Percentiles rank a stretch among this genome's conserved stretches.
Evolutionary conservation across 495 filamentous ascomycete species (phyloP).

Genomic region (Ramalina peruviana): DNA sequence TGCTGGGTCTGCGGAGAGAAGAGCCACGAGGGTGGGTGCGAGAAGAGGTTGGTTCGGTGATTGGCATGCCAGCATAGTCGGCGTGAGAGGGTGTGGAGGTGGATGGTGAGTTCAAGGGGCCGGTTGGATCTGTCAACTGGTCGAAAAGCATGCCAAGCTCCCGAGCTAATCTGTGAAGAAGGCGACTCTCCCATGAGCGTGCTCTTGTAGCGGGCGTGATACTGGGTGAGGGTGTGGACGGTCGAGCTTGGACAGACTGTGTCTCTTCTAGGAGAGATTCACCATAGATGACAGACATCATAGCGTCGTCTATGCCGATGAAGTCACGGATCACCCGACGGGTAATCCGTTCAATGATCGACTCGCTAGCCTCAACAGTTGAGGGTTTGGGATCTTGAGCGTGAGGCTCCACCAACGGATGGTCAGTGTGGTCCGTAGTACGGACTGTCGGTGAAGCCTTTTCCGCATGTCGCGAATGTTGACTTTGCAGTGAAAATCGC

Average conservation of each 20-base stretch:
- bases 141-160: conserved; percentile 76
- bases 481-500: conserved; percentile 26
- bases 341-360: conserved; percentile 70
- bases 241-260: background rate
- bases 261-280: conserved; percentile 47
- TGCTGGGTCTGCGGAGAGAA: conserved; percentile 4
- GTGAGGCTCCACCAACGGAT: background rate
- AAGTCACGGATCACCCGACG: conserved; percentile 76
- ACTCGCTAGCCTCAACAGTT: conserved; percentile 28
- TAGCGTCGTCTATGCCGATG: conserved; percentile 76
- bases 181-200: conserved; percentile 56
- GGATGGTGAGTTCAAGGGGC: conserved; percentile 54
- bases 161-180: conserved; percentile 70
- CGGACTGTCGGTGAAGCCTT: background rate
- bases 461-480: conserved; percentile 4
- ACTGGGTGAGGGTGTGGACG: background rate
- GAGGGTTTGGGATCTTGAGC: background rate
- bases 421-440: background rate
- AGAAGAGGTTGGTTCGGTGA: conserved; percentile 20
- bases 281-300: conserved; percentile 77
- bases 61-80: conserved; percentile 41
- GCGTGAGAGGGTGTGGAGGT: conserved; percentile 37
- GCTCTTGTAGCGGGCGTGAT: conserved; percentile 17
- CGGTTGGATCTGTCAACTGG: conserved; percentile 66
- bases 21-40: conserved; percentile 13